Evolutionary conservation across 345 rosid species (phyloP), one percentile per base, ranked within the genome.

Genomic region (Citrus australasica): DNA sequence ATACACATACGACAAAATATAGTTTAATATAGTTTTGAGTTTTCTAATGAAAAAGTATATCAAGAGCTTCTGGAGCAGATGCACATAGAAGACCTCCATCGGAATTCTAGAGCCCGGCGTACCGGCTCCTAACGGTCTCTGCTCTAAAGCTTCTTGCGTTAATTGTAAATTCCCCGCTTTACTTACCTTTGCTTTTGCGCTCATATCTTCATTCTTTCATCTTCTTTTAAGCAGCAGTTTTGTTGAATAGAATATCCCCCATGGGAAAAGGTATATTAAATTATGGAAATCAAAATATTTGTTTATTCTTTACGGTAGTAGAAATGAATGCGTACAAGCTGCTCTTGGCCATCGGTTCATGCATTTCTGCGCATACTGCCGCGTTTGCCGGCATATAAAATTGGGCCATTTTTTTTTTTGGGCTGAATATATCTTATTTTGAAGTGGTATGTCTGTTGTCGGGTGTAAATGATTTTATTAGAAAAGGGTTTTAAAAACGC

Each of bases 161-260:
- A 73, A 76, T n/a, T 89, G 92, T 89, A 87, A 75, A 89, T 79
- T 59, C 84, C 76, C 76, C 7, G 48, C 73, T 73, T 69, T 61
- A 69, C 37, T 78, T 56, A 32, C 67, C 40, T 42, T 48, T 48
- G 42, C 7, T 16, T 48, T 48, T 62, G 42, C 58, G 55, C 68
- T 56, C 67, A 13, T 7, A 22, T 82, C 65, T 33, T 78, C 58
- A 77, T 59, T 72, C 69, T 27, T 73, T 53, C 14, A 0, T 22
- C 53, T 27, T 7, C 30, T 51, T 55, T 7, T 27, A 22, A n/a
- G 72, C 38, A 58, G 38, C 69, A 59, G 14, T 73, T 64, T 78
- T 76, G 70, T 56, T 74, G 69, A n/a, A 59, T 63, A 30, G 61
- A 30, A 25, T 70, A 72, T 24, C 40, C 40, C 71, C 71, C 16